Evolutionary conservation across 1,284 basidiomycete genomes (phyloP).

Genomic region (Coniferiporia weirii): DNA sequence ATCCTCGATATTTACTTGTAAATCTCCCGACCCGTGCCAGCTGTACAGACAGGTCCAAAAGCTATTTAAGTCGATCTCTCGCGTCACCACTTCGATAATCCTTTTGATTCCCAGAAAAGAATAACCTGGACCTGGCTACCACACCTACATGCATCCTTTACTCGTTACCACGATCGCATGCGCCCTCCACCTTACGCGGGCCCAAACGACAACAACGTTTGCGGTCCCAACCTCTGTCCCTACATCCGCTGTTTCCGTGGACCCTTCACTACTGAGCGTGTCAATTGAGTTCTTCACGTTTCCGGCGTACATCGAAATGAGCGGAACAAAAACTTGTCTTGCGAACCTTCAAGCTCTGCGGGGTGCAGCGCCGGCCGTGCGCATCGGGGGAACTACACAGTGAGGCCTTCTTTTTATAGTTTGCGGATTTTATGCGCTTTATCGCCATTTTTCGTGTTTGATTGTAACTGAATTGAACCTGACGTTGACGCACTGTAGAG

Average conservation of each 20-base stretch:
- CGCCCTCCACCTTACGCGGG: not conserved
- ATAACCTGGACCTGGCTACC: not conserved
- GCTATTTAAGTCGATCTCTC: not conserved
- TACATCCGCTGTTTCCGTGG: constrained; percentile 27
- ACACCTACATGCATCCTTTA: not conserved
- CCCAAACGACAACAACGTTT: constrained; percentile 17
- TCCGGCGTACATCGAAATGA: constrained; percentile 34
- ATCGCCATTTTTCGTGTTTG: not conserved
- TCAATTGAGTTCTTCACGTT: constrained; percentile 41
- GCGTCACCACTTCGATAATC: not conserved
- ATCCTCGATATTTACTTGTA: too few relatives aligned
- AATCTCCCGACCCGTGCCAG: too few relatives aligned
- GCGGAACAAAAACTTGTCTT: constrained; percentile 34
- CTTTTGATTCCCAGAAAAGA: not conserved
- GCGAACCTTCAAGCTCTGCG: constrained; percentile 32
- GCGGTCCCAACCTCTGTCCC: constrained; percentile 30
- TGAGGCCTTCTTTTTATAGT: constrained; percentile 20
- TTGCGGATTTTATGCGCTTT: not conserved
- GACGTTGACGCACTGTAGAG: constrained; percentile 24
- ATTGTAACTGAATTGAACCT: not conserved
- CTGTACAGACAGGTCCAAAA: too few relatives aligned
- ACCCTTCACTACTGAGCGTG: constrained; percentile 33
- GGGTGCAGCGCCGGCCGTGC: constrained; percentile 33
- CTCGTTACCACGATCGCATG: not conserved
- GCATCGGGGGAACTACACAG: constrained; percentile 43